Conservation (phyloP, 2,329 filamentous ascomycete genomes). For the Chlorencoelia australis region DNA sequence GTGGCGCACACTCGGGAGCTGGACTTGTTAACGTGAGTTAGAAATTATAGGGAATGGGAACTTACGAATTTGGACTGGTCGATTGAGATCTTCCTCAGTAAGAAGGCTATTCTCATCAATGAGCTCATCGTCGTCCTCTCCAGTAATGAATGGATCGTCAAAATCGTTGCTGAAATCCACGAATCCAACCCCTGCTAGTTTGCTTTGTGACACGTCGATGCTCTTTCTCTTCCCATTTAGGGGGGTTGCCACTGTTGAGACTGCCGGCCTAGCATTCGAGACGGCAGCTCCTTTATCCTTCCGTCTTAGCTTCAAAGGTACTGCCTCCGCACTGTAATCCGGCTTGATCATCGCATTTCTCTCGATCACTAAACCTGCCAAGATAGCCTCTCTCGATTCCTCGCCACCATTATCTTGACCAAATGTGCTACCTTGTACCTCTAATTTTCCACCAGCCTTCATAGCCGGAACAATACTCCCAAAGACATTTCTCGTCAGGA, state of each 20-base stretch:
- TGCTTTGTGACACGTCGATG: conserved; percentile 16
- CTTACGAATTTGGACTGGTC: conserved; percentile 72
- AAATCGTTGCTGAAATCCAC: conserved; percentile 59
- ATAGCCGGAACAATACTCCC: conserved; percentile 59
- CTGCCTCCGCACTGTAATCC: conserved; percentile 33
- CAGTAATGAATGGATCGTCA: conserved; percentile 37
- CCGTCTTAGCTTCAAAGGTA: conserved; percentile 43
- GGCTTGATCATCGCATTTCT: conserved; percentile 65
- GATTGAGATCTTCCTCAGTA: conserved; percentile 72
- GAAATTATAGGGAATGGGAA: conserved; percentile 20
- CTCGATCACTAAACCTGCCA: conserved; percentile 63
- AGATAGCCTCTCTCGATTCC: conserved; percentile 67
- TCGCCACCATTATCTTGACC: conserved; percentile 31
- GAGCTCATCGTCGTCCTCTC: conserved; percentile 64
- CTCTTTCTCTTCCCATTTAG: conserved; percentile 21
- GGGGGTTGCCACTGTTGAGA: conserved; percentile 21
- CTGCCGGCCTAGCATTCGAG: conserved; percentile 28
- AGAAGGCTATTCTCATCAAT: conserved; percentile 87
- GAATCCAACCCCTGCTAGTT: conserved; percentile 48
- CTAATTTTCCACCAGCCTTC: conserved; percentile 56
- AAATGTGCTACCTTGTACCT: conserved; percentile 57
- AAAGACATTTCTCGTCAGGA: conserved; percentile 61
- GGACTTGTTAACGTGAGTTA: conserved; percentile 8
- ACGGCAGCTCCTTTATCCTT: conserved; percentile 44
- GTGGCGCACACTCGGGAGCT: conserved; percentile 82